phyloP scores from a whole-genome alignment of 306 rosid species.

The Vachellia collinsii region DNA sequence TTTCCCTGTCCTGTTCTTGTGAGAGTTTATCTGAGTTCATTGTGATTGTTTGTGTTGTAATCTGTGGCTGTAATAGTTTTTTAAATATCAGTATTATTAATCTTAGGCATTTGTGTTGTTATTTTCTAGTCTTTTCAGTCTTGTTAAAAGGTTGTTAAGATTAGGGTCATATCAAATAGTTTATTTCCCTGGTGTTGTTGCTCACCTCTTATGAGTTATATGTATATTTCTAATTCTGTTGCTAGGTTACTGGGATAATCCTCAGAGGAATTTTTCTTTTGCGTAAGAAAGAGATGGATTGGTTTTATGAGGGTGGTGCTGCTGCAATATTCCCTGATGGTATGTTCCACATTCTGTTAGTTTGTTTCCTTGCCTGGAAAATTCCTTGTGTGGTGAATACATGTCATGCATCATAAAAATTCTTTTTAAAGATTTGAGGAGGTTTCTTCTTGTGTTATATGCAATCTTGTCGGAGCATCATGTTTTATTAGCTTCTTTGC shows the following conservation, averaged over 20 bases:
- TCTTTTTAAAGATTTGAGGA: constrained; percentile 15
- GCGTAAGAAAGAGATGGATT: constrained; percentile 93
- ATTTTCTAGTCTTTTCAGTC: no score
- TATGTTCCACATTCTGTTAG: constrained; percentile 37
- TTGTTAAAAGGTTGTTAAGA: no score
- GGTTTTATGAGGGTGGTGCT: constrained; percentile 99
- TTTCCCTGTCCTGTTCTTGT: no score
- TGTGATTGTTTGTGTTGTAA: no score
- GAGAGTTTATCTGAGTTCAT: no score
- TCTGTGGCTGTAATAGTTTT: no score
- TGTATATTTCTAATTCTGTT: constrained; percentile 40
- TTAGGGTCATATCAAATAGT: no score
- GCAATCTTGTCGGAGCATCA: constrained; percentile 16
- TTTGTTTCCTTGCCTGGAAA: constrained; percentile 26
- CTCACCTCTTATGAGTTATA: constrained; percentile 26
- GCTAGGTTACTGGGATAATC: constrained; percentile 82
- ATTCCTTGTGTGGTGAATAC: constrained; percentile 20
- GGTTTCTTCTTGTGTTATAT: constrained; percentile 21
- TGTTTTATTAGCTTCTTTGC: constrained; percentile 28
- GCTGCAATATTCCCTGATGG: constrained; percentile 95
- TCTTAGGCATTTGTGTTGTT: no score
- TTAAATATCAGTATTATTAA: no score
- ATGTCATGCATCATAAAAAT: constrained; percentile 15
- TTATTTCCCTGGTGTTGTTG: constrained; percentile 28
- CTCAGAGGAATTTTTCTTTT: constrained; percentile 89